These are phyloP conservation scores for Macrocybe sp. DNA, from an alignment of 1,284 basidiomycete genomes.

Conservation along the genomic window DNA sequence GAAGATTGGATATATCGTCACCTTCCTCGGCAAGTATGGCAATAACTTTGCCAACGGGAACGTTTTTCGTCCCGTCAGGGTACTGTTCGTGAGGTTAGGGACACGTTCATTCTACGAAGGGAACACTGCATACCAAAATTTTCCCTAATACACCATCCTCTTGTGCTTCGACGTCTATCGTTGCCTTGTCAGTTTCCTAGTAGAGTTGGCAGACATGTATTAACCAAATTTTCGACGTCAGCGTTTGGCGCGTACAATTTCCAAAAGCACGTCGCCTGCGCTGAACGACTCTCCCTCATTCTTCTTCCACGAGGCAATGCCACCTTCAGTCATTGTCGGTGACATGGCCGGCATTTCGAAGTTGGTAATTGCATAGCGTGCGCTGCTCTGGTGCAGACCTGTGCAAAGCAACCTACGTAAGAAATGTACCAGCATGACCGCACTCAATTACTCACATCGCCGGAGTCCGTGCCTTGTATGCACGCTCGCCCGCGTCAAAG, in stretches of 20 bases:
- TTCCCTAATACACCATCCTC: constrained; percentile 94
- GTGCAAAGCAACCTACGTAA: constrained; percentile 7
- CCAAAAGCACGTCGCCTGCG: constrained; percentile 88
- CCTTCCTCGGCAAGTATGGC: constrained; percentile 96
- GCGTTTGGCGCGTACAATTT: constrained; percentile 67
- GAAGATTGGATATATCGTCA: constrained; percentile 86
- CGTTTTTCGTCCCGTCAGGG: constrained; percentile 78
- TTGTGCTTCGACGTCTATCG: constrained; percentile 98
- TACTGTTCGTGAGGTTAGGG: constrained; percentile 40
- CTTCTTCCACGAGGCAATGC: constrained; percentile 91
- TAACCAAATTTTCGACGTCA: constrained; percentile 2
- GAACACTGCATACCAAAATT: constrained; percentile 63
- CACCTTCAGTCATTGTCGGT: constrained; percentile 98
- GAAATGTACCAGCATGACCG: background rate
- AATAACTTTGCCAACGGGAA: constrained; percentile 86
- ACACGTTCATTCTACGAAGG: background rate
- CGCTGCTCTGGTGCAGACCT: constrained; percentile 57
- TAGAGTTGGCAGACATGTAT: constrained; percentile 3
- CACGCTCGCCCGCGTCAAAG: constrained; percentile 9
- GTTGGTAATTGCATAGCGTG: constrained; percentile 59
- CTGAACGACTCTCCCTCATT: constrained; percentile 82
- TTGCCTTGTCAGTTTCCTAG: constrained; percentile 98
- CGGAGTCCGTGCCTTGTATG: constrained; percentile 7
- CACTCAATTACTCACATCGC: constrained; percentile 14
- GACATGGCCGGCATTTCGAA: constrained; percentile 96